phyloP scores from a whole-genome alignment of 202 grass and related monocot species.

The Zizania palustris region DNA sequence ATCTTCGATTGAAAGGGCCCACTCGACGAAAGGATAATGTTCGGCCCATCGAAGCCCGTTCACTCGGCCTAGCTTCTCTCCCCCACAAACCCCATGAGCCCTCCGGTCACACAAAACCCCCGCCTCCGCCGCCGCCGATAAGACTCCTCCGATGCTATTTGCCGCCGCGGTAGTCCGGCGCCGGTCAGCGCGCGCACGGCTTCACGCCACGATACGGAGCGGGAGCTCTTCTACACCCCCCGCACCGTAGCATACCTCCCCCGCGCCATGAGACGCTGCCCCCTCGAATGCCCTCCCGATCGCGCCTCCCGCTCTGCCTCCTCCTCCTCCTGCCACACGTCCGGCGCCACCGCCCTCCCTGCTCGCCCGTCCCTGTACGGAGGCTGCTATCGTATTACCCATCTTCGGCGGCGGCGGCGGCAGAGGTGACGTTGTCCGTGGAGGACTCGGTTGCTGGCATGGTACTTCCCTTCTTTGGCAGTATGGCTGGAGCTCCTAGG shows the following conservation, averaged over 20 bases:
- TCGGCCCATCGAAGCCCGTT: too few relatives aligned
- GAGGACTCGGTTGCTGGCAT: constrained; percentile 8
- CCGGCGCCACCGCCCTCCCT: neutral
- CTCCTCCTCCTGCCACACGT: constrained; percentile 32
- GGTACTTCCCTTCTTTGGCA: neutral
- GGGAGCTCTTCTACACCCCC: neutral
- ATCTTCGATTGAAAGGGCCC: too few relatives aligned
- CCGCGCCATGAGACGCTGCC: constrained; percentile 48
- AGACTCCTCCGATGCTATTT: neutral
- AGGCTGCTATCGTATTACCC: constrained; percentile 11
- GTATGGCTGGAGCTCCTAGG: neutral
- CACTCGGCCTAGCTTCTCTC: too few relatives aligned
- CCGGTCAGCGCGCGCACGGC: neutral
- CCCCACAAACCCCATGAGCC: too few relatives aligned
- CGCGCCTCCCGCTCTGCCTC: constrained; percentile 28
- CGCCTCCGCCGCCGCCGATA: too few relatives aligned
- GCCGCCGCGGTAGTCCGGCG: neutral
- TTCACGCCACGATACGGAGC: neutral
- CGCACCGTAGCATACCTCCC: too few relatives aligned
- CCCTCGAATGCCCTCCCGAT: constrained; percentile 62
- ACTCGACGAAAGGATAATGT: too few relatives aligned
- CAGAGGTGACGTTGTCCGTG: constrained; percentile 30
- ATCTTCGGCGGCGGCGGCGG: neutral
- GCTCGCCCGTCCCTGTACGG: neutral
- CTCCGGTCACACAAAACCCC: too few relatives aligned